Conservation (phyloP, 140 eudicot genomes). For the Anethum foeniculum region DNA sequence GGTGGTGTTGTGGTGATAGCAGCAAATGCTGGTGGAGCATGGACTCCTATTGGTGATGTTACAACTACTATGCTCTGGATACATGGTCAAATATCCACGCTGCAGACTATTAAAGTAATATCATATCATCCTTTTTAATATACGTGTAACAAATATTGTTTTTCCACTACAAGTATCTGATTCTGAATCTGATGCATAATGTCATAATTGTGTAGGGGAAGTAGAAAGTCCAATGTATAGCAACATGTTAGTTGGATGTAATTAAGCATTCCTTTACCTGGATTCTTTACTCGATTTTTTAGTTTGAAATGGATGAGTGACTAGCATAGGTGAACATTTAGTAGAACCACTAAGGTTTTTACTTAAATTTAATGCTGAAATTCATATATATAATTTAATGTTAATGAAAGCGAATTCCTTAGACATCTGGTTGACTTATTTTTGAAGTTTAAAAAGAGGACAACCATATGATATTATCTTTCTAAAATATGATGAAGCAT, state of each 20-base stretch:
- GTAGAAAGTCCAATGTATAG: not conserved
- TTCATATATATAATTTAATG: not conserved
- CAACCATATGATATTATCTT: not conserved
- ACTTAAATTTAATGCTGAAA: not conserved
- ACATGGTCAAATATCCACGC: slow-evolving; percentile 92
- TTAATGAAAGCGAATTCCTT: not conserved
- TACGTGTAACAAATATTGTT: not conserved
- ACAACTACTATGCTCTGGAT: slow-evolving; percentile 99
- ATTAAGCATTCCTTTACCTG: not conserved
- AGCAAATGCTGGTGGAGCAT: slow-evolving; percentile 99
- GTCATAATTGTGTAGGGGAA: not conserved
- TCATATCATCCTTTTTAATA: not conserved
- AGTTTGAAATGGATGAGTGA: not conserved
- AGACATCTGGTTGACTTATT: not conserved
- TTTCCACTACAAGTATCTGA: not conserved
- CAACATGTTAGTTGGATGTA: not conserved
- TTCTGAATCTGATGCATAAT: not conserved
- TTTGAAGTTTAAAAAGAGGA: not conserved
- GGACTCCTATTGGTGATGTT: slow-evolving; percentile 99
- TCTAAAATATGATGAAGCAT: not conserved
- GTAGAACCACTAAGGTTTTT: not conserved
- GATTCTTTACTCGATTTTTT: not conserved
- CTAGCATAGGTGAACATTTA: not conserved
- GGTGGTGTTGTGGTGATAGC: slow-evolving; percentile 96
- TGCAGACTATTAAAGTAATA: slow-evolving; percentile 82